These are phyloP conservation scores for Knoxdaviesia capensis DNA, from an alignment of 2,329 filamentous ascomycete species.

Conservation along the genomic window DNA sequence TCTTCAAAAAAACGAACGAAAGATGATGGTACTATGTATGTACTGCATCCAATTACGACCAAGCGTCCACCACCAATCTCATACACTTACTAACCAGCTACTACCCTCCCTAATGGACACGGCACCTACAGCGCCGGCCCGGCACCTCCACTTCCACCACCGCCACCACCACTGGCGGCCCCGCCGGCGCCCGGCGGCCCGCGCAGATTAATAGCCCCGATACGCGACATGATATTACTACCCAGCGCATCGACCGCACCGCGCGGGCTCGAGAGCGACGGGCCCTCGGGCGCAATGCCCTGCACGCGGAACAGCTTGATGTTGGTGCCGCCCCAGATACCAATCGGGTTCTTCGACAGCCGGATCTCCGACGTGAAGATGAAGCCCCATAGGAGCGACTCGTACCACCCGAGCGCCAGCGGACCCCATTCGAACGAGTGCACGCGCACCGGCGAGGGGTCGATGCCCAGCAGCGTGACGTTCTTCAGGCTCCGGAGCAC, in stretches of 20 bases:
- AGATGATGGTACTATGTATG: too few relatives aligned
- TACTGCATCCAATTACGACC: too few relatives aligned
- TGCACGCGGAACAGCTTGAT: slow-evolving; percentile 84
- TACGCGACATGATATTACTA: slow-evolving; percentile 69
- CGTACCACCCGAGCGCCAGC: slow-evolving; percentile 83
- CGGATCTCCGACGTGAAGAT: slow-evolving; percentile 84
- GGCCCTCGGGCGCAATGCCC: slow-evolving; percentile 60
- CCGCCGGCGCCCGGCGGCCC: slow-evolving; percentile 12
- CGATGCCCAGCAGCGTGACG: slow-evolving; percentile 49
- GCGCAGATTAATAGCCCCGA: slow-evolving; percentile 60
- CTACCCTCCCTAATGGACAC: too few relatives aligned
- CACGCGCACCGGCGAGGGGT: slow-evolving; percentile 53
- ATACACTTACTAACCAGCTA: too few relatives aligned
- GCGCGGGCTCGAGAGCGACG: slow-evolving; percentile 63
- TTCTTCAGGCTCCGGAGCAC: slow-evolving; percentile 34
- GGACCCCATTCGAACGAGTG: slow-evolving; percentile 93
- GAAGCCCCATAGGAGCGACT: slow-evolving; percentile 83
- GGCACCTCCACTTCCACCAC: background rate
- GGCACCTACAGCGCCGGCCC: too few relatives aligned
- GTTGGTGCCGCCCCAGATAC: slow-evolving; percentile 81
- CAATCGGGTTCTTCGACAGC: slow-evolving; percentile 66
- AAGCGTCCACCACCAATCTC: too few relatives aligned
- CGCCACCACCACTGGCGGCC: background rate
- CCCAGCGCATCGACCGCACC: slow-evolving; percentile 89
- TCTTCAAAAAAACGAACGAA: too few relatives aligned